phyloP scores from a whole-genome alignment of 148 eudicot genomes.

The Cornus kousa region DNA sequence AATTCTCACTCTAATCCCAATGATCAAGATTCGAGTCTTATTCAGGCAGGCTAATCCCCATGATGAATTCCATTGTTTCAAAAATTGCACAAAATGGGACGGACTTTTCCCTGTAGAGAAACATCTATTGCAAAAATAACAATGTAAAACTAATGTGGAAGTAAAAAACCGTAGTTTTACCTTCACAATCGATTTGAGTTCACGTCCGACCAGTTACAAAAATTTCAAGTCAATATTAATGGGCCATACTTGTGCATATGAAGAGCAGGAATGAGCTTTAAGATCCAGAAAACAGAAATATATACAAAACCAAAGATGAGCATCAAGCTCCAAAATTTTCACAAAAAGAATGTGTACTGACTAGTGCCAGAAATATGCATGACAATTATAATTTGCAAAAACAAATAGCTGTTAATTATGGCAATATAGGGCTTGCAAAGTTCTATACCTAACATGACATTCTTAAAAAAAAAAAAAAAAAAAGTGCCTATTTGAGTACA shows the following conservation, averaged over 20 bases:
- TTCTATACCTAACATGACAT: background rate
- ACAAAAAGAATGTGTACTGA: background rate
- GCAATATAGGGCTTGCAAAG: background rate
- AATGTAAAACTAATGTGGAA: background rate
- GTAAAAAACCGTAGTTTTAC: constrained; percentile 28
- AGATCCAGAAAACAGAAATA: background rate
- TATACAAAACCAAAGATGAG: background rate
- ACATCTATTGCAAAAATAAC: background rate
- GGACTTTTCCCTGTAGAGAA: background rate
- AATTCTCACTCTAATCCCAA: too few species aligned
- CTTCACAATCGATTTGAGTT: constrained; percentile 78
- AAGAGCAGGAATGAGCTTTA: background rate
- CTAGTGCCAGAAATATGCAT: constrained; percentile 1
- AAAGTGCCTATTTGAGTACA: background rate
- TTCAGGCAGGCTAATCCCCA: too few species aligned
- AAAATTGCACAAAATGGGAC: background rate
- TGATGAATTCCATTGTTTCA: background rate
- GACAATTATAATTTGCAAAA: background rate
- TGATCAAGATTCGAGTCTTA: too few species aligned
- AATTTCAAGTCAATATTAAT: constrained; percentile 80
- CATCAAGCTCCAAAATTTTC: background rate
- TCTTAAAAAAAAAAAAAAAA: background rate
- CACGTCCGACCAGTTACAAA: constrained; percentile 86
- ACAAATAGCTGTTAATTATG: background rate
- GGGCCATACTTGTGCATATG: constrained; percentile 75